Base-by-base conservation (phyloP, 2,329 filamentous ascomycete genomes). In the Ophiostoma perfectum region DNA sequence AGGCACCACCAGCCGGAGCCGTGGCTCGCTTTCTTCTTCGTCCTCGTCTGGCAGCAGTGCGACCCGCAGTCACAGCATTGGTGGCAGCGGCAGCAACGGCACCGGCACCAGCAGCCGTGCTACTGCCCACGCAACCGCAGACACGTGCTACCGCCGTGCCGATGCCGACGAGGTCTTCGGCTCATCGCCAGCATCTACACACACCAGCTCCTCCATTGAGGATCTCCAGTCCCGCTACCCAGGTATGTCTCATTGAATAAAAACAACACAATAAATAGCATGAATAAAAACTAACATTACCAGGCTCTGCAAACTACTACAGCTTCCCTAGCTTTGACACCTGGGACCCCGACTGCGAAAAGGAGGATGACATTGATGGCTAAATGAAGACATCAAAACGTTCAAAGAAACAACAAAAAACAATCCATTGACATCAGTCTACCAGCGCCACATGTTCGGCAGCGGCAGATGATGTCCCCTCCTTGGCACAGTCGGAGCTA, bases 291-390 rank as follows among this genome's bases (percentile, higher is more conserved):
- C 55, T 62, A 62, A 62, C 41, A 55, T 8, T 11, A 14, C 68
- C 68, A 78, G 77, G 77, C 66, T 78, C 79, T 74, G 83, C 81
- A 68, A 84, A 86, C 71, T 91, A 91, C 77, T 88, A 90, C 75
- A 90, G 88, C 80, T 91, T 91, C 75, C 89, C 89, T 16, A 89
- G 85, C 76, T 91, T 90, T 76, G 89, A 91, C 74, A 83, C 86
- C 70, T 90, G 88, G 81, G 84, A 85, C 58, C 80, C 79, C 27
- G 81, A 80, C 68, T 78, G 78, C 64, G 78, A 80, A 41, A 78
- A 79, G 55, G 79, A 80, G 69, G 79, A 81, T 58, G 71, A 70
- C 3, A 64, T 68, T 5, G 70, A 71, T 12, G 63, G 27, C 44
- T 70, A 68, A 14, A 69, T 66, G 68, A 66, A 47, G 5, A 9